Conservation (phyloP, 371 early-diverging fungal genomes). For the Mucor lusitanicus region DNA sequence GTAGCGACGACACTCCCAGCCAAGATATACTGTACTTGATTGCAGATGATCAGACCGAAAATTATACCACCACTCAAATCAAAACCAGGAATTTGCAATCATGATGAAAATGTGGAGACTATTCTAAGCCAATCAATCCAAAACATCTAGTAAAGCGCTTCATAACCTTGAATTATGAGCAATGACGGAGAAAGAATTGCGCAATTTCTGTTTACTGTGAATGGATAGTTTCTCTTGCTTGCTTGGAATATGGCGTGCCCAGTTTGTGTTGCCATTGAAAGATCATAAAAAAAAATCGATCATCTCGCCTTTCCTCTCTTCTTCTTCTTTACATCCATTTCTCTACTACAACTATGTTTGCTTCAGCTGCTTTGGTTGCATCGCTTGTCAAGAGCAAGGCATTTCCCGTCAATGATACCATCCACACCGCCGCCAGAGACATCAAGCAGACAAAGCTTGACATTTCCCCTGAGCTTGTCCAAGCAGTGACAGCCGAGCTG, state of each 20-base stretch:
- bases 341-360: conserved; percentile 19
- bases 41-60: no score
- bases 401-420: conserved; percentile 14
- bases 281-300: conserved; percentile 1
- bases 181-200: conserved; percentile 36
- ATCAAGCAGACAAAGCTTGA: conserved; percentile 9
- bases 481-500: conserved; percentile 28
- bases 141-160: not conserved
- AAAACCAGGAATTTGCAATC: not conserved
- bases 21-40: no score
- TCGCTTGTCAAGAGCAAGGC: conserved; percentile 24
- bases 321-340: not conserved
- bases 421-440: not conserved
- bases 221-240: conserved; percentile 21
- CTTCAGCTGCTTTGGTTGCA: conserved; percentile 36
- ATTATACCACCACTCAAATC: not conserved
- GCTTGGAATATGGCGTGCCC: conserved; percentile 20
- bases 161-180: conserved; percentile 12
- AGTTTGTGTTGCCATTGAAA: not conserved
- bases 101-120: not conserved
- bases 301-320: conserved; percentile 5
- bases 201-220: conserved; percentile 31
- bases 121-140: not conserved
- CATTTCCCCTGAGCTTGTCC: conserved; percentile 30
- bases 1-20: no score